Evolutionary conservation across 2,329 filamentous ascomycete species (phyloP), one percentile per base, ranked within the genome.

Genomic region (Aspergillaceae sp.): DNA sequence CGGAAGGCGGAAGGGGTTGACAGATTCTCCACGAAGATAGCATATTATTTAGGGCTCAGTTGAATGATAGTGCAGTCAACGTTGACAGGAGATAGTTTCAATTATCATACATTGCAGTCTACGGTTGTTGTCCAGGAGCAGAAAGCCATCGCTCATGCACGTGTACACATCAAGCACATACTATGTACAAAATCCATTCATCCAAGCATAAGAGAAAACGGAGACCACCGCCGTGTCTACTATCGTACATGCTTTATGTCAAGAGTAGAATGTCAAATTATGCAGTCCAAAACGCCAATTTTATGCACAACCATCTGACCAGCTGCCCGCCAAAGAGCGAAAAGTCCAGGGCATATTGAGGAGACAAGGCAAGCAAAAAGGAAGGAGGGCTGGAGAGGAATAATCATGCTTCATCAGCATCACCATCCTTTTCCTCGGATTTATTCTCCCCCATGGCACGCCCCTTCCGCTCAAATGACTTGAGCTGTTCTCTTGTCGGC

Each of bases 401-500:
- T 19, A 19, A 19, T 19, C 19, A 19, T 19, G 19, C 19, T 19
- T 19, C 19, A 19, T 19, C 19, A 1, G 19, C 19, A 19, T 19
- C n/a, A 19, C 34, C 34, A 36, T 36, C 34, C 36, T 38, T 19
- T 9, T 19, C 27, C 26, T 19, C 11, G 11, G 9, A 26, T 27
- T 27, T 38, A 19, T 19, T 19, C 19, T 19, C 19, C 19, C 36
- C 19, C 36, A 11, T 8, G 27, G 6, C 7, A 38, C 36, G 9
- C 8, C 36, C 26, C 36, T 38, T 38, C 36, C 41, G 19, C 8
- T 49, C 44, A 30, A 56, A 55, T 10, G 44, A 52, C 29, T 48
- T 45, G 28, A 52, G 33, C 41, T 66, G 61, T 36, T 54, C 50
- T 5, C 45, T 9, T 4, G 62, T 62, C 5, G 60, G 56, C 35